Evolutionary conservation across 495 filamentous ascomycete genomes (phyloP).

Genomic region (Lindgomyces ingoldianus): DNA sequence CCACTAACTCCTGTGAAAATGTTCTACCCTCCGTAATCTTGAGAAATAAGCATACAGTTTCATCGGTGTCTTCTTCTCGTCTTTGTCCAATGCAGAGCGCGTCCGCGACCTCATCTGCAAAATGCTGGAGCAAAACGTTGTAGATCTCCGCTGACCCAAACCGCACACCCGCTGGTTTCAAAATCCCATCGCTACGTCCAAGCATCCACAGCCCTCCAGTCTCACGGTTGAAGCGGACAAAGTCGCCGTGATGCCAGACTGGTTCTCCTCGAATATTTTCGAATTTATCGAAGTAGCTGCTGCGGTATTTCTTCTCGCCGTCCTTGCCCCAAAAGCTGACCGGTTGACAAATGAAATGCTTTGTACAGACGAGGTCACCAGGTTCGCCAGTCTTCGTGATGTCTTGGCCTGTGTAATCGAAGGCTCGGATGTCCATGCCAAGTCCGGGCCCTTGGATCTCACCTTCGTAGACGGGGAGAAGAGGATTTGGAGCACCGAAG

Average conservation of each 20-base stretch:
- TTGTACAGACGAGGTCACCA: conserved; percentile 88
- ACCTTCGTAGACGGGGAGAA: conserved; percentile 81
- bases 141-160: conserved; percentile 89
- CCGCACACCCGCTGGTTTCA: conserved; percentile 76
- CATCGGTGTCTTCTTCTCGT: conserved; percentile 71
- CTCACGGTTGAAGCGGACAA: conserved; percentile 70
- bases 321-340: conserved; percentile 78
- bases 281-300: conserved; percentile 87
- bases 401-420: conserved; percentile 61
- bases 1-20: conserved; percentile 56
- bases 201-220: conserved; percentile 84
- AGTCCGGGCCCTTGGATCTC: conserved; percentile 90
- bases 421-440: conserved; percentile 84
- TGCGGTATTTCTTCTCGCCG: conserved; percentile 72
- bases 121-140: conserved; percentile 80
- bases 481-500: conserved; percentile 82
- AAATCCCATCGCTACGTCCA: conserved; percentile 73
- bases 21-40: conserved; percentile 61
- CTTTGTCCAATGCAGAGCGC: conserved; percentile 81
- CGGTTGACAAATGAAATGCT: conserved; percentile 87
- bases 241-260: conserved; percentile 96
- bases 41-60: conserved; percentile 83
- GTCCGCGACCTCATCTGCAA: conserved; percentile 74
- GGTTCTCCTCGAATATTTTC: conserved; percentile 37
- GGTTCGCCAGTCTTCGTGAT: conserved; percentile 62